Evolutionary conservation across 805 yeast species (phyloP), one percentile per base, ranked within the genome.

Genomic region (Saccharomycopsis sp.): DNA sequence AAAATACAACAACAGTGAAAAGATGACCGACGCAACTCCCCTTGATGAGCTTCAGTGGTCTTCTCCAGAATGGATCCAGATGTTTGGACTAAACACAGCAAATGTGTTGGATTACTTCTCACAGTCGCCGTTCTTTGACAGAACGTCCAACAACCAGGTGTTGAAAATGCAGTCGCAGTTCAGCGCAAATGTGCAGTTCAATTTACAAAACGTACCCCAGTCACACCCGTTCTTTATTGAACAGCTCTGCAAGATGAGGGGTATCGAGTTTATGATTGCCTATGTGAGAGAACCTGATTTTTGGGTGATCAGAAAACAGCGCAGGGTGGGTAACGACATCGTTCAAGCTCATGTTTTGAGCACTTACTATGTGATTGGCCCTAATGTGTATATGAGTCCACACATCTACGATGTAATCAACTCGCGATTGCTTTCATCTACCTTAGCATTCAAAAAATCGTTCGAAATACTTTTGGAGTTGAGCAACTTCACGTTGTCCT

Each of bases 21-120:
- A 29, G 40, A 57, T 57, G 61, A 20, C 57, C 41, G 48, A 34
- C 7, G 48, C 50, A 34, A 64, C 77, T 53, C 75, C 76, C 34
- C 75, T 91, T 24, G 97, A 91, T 67, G 97, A 92, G 66, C 78
- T 94, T 48, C 98, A 91, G 70, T 94, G 99, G 99, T 82, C 91
- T 63, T 86, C 94, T 2, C 98, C 99, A 0, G 99, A 94, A 70
- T 94, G 97, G 95, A 90, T 94, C 62, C 96, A 91, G 68, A 81
- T 85, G 55, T 84, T 84, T 68, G 97, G 97, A 0, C 79, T 94
- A 23, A 79, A 91, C 51, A 87, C 96, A 0, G 96, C 85, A 55
- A 94, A 91, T 67, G 97, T 94, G 1, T 78, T 94, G 20, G 98
- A 94, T 60, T 94, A 94, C 71, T 91, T 94, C 67, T 77, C 97